These are phyloP conservation scores for Emydomyces testavorans DNA, from an alignment of 2,329 filamentous ascomycete species.

Conservation along the genomic window DNA sequence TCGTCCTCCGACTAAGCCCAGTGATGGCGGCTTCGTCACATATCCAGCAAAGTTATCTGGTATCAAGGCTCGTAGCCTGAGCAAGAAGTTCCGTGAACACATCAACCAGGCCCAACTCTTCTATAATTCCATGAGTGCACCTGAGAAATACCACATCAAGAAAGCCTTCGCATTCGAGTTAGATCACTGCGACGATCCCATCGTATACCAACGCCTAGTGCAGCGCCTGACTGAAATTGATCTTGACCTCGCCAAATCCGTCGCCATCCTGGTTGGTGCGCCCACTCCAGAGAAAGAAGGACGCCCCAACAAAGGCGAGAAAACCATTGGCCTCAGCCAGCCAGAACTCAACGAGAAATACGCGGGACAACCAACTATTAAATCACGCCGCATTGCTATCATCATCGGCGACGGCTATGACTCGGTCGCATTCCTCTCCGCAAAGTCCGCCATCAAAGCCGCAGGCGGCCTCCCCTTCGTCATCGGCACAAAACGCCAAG, in stretches of 20 bases:
- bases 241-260: constrained; percentile 53
- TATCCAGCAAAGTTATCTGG: constrained; percentile 55
- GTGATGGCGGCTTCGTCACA: constrained; percentile 58
- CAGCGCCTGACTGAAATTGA: constrained; percentile 62
- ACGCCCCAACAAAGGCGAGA: constrained; percentile 54
- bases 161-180: constrained; percentile 58
- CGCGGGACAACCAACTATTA: constrained; percentile 56
- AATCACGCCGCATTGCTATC: constrained; percentile 51
- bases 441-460: constrained; percentile 51
- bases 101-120: constrained; percentile 69
- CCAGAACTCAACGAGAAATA: constrained; percentile 62
- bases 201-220: constrained; percentile 62
- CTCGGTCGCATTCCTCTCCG: constrained; percentile 49
- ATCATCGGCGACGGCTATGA: constrained; percentile 34
- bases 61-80: constrained; percentile 53
- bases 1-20: constrained; percentile 49
- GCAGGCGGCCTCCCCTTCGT: constrained; percentile 56
- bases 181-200: constrained; percentile 67
- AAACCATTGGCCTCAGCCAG: constrained; percentile 56
- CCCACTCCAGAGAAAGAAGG: constrained; percentile 42
- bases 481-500: constrained; percentile 55
- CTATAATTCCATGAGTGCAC: constrained; percentile 60
- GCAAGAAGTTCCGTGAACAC: constrained; percentile 67
- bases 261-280: constrained; percentile 58
- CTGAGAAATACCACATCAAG: constrained; percentile 54